phyloP scores from a whole-genome alignment of 768 basidiomycete genomes.

The Pleurotus sapidus region DNA sequence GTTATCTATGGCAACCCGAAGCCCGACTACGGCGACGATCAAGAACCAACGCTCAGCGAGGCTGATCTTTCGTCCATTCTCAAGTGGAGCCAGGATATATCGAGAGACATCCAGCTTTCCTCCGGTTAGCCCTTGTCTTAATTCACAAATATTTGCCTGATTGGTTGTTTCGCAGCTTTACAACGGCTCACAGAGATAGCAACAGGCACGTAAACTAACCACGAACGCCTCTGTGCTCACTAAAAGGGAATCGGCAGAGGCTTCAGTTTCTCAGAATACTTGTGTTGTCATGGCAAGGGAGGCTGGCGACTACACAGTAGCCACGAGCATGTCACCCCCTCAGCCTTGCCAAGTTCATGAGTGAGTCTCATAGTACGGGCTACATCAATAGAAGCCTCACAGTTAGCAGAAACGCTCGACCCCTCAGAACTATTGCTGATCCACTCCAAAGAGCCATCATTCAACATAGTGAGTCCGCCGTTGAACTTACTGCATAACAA shows the following conservation, averaged over 20 bases:
- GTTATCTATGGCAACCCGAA: constrained; percentile 27
- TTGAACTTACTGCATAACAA: background rate
- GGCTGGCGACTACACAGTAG: constrained; percentile 68
- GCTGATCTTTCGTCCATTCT: constrained; percentile 66
- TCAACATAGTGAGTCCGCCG: constrained; percentile 48
- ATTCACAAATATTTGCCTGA: background rate
- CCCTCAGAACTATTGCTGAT: constrained; percentile 56
- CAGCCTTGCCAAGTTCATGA: constrained; percentile 66
- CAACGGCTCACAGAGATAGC: constrained; percentile 72
- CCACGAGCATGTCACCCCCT: constrained; percentile 61
- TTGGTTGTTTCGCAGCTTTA: constrained; percentile 37
- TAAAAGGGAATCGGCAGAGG: constrained; percentile 33
- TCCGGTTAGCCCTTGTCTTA: constrained; percentile 38
- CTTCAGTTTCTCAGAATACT: constrained; percentile 63
- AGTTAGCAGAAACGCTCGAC: constrained; percentile 49
- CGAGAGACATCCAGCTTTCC: constrained; percentile 67
- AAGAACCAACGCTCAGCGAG: constrained; percentile 56
- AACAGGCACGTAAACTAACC: constrained; percentile 38
- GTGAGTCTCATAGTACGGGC: constrained; percentile 32
- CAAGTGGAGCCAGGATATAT: constrained; percentile 74
- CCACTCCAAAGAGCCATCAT: constrained; percentile 67
- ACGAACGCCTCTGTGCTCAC: too few relatives aligned
- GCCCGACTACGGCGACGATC: constrained; percentile 41
- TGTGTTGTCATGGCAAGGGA: constrained; percentile 69
- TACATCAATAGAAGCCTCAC: background rate